Evolutionary conservation across 371 early-diverging fungal species (phyloP).

Genomic region (Circinella minor): DNA sequence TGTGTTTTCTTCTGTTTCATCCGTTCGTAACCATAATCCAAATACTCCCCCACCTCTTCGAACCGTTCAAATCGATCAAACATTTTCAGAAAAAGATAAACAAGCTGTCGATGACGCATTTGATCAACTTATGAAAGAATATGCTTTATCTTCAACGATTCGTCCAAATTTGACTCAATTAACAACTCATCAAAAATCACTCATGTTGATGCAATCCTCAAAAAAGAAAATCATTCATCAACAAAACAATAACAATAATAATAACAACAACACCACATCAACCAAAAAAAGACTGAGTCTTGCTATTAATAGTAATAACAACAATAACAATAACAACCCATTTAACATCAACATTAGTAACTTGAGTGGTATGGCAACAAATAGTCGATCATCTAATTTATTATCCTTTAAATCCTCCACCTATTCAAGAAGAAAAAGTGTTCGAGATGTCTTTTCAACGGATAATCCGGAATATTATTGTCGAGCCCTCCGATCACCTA

Average conservation of each 20-base stretch:
- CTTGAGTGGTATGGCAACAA: neutral
- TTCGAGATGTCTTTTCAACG: neutral
- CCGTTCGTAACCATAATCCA: slow-evolving; percentile 32
- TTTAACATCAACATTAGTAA: too few relatives aligned
- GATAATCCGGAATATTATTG: slow-evolving; percentile 5
- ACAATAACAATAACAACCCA: slow-evolving; percentile 18
- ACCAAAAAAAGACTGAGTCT: slow-evolving; percentile 28
- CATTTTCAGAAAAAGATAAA: slow-evolving; percentile 30
- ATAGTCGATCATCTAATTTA: neutral
- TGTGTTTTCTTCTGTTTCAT: slow-evolving; percentile 40
- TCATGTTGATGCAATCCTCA: slow-evolving; percentile 40
- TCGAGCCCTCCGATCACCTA: slow-evolving; percentile 14
- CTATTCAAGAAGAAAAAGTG: neutral
- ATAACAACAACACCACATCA: slow-evolving; percentile 26
- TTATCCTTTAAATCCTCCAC: neutral
- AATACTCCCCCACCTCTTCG: slow-evolving; percentile 36
- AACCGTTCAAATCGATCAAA: slow-evolving; percentile 36
- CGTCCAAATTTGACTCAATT: slow-evolving; percentile 38
- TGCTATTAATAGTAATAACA: slow-evolving; percentile 30
- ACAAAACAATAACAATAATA: neutral
- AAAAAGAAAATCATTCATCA: slow-evolving; percentile 13
- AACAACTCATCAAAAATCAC: slow-evolving; percentile 46
- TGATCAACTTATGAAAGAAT: slow-evolving; percentile 45
- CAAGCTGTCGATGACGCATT: slow-evolving; percentile 50
- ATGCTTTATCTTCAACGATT: slow-evolving; percentile 46